These are phyloP conservation scores for Leishmania tropica DNA, from an alignment of 208 protist genomes.

Conservation along the genomic window DNA sequence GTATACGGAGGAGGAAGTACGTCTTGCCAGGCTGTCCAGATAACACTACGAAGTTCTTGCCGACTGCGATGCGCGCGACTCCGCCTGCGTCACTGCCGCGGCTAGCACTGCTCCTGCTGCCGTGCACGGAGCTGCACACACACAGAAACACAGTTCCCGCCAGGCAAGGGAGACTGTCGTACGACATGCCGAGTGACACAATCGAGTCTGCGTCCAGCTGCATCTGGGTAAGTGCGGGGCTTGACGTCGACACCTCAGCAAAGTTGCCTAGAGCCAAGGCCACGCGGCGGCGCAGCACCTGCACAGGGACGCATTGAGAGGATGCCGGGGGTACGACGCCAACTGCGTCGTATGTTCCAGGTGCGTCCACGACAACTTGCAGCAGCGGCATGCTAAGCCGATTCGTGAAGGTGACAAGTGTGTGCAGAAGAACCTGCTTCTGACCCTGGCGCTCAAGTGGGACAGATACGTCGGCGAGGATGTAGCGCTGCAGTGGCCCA, in stretches of 20 bases:
- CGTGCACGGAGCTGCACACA: conserved; percentile 25
- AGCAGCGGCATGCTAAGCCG: conserved; percentile 42
- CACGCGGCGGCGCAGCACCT: conserved; percentile 22
- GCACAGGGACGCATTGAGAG: conserved; percentile 15
- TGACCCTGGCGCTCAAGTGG: conserved; percentile 27
- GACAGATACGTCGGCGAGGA: conserved; percentile 56
- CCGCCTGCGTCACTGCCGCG: background rate
- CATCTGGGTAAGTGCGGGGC: background rate
- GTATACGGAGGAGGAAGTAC: conserved; percentile 57
- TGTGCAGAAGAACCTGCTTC: conserved; percentile 51
- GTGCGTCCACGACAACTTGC: conserved; percentile 19
- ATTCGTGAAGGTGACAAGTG: conserved; percentile 56
- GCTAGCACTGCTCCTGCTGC: background rate
- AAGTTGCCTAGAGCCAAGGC: conserved; percentile 5
- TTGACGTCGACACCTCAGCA: background rate
- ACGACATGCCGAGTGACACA: conserved; percentile 55
- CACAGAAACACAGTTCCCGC: conserved; percentile 53
- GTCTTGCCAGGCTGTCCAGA: conserved; percentile 22
- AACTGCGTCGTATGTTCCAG: conserved; percentile 15
- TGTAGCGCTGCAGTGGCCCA: conserved; percentile 32
- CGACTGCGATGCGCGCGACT: conserved; percentile 27
- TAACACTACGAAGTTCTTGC: conserved; percentile 34
- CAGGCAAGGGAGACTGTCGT: conserved; percentile 58
- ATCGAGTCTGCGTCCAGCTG: conserved; percentile 1
- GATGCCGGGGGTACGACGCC: conserved; percentile 5